Base-by-base conservation (phyloP, 257 asterid genomes). In the Sherardia arvensis region DNA sequence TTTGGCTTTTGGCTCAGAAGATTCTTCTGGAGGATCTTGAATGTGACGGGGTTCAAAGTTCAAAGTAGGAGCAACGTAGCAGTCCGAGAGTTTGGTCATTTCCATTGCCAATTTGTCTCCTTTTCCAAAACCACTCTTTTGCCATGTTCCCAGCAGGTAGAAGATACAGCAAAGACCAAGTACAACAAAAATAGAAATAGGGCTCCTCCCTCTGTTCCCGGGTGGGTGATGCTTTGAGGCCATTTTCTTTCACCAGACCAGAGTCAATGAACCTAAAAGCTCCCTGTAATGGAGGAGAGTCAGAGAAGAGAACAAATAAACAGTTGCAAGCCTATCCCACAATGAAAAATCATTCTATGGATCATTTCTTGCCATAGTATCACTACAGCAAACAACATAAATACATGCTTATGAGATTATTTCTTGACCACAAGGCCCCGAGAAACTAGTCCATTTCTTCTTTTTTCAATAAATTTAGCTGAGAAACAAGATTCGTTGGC, bases 121-220 rank as follows among this genome's bases (percentile, higher is more conserved):
- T 69, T 87, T 91, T 4, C 98, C 98, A 25, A 78, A 91, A 20
- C 96, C 96, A 71, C 98, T 88, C 75, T 74, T 87, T 65, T 83
- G 96, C 96, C 98, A 91, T 49, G 77, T 77, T 36, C 98, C 96
- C 71, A 91, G 67, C 45, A 87, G 71, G 79, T 90, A 90, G 68
- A 77, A 90, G 77, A 87, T 70, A 68, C 90, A 82, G 74, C 95
- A 90, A 43, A 90, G 92, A 15, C 82, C 94, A 25, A 85, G 79
- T 21, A 87, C 80, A 2, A 82, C 38, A 23, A 90, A 72, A 75
- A 85, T 73, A 57, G 95, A 83, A 51, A 90, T 4, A 0, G 91
- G 84, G 34, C 95, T 74, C 48, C 94, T 79, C 34, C 81, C 83
- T 78, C 82, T 81, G 56, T 53, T 83, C 71, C 72, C 79, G 7